Evolutionary conservation across 2,329 filamentous ascomycete genomes (phyloP), one percentile per base, ranked within the genome.

Genomic region (Trichophyton rubrum): DNA sequence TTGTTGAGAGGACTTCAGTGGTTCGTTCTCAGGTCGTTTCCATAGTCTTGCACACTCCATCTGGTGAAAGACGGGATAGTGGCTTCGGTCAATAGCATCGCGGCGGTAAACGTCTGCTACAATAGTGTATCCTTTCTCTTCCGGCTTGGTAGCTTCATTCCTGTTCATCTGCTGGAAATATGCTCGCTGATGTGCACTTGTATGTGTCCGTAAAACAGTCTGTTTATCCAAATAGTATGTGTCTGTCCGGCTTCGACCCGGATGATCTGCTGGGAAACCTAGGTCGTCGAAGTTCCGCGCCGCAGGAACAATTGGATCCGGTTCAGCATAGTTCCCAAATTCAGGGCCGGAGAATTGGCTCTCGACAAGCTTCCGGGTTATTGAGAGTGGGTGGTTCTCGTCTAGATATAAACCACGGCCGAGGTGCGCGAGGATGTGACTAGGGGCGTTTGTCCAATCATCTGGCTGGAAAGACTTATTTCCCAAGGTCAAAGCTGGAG

Each of bases 41-140:
- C 93, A 99, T 59, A 90, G 86, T 67, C 87, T 82, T 7, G 92
- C 92, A 11, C 90, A 92, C 73, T 99, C 93, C 91, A 97, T 97
- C 76, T 99, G 93, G 75, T 99, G 93, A 74, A 99, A 99, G 62
- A 95, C 85, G 0, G 93, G 93, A 74, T 97, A 97, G 75, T 99
- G 93, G 67, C 87, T 93, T 61, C 89, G 84, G 74, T 99, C 93
- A 69, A 99, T 87, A 61, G 92, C 91, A 81, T 99, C 93, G 65
- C 93, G 83, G 49, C 93, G 85, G 74, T 97, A 99, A 17, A 99
- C 93, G 72, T 99, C 93, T 24, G 92, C 93, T 62, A 87, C 88
- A 71, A 99, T 88, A 38, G 95, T 87, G 71, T 90, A 99, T 2
- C 92, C 93, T 41, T 85, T 81, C 57, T 75, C 66, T 43, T 72